A percentile compares a stretch with the other conserved stretches of the same genome.
Evolutionary conservation across 2,329 filamentous ascomycete species (phyloP).

Genomic region (Trichoderma harzianum): DNA sequence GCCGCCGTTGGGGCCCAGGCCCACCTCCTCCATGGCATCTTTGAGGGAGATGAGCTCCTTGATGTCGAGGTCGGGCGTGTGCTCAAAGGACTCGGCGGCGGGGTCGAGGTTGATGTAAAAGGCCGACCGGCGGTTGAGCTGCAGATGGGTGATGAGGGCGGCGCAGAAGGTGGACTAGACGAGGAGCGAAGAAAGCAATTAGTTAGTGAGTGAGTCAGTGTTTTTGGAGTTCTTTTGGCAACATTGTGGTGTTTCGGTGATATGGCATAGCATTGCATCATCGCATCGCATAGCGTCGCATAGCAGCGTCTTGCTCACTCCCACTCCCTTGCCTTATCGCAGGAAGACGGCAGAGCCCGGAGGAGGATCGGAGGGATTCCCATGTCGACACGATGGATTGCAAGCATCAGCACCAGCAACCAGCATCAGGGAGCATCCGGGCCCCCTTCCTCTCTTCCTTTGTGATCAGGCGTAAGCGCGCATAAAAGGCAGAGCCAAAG

Average conservation of each 20-base stretch:
- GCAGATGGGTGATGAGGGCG: conserved; percentile 86
- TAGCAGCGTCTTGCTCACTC: background rate
- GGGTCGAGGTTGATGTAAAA: conserved; percentile 99
- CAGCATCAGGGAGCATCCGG: background rate
- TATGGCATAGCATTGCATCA: background rate
- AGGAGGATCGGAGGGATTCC: background rate
- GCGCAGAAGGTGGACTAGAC: conserved; percentile 88
- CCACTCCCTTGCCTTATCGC: background rate
- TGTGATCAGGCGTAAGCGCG: conserved; percentile 7
- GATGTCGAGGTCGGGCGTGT: conserved; percentile 90
- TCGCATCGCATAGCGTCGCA: background rate
- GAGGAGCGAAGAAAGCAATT: background rate
- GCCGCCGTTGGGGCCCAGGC: conserved; percentile 85
- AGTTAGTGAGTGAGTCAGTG: background rate
- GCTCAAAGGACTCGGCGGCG: conserved; percentile 87
- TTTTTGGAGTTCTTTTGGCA: background rate
- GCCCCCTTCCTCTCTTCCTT: background rate
- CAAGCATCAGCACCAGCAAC: background rate
- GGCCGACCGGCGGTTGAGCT: conserved; percentile 84
- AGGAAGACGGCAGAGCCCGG: background rate
- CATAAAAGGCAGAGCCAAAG: background rate
- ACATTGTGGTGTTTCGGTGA: background rate
- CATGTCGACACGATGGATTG: background rate
- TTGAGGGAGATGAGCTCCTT: conserved; percentile 90
- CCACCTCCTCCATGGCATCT: conserved; percentile 95